phyloP scores from a whole-genome alignment of 2,329 filamentous ascomycete species.

The Tolypocladium amazonense region DNA sequence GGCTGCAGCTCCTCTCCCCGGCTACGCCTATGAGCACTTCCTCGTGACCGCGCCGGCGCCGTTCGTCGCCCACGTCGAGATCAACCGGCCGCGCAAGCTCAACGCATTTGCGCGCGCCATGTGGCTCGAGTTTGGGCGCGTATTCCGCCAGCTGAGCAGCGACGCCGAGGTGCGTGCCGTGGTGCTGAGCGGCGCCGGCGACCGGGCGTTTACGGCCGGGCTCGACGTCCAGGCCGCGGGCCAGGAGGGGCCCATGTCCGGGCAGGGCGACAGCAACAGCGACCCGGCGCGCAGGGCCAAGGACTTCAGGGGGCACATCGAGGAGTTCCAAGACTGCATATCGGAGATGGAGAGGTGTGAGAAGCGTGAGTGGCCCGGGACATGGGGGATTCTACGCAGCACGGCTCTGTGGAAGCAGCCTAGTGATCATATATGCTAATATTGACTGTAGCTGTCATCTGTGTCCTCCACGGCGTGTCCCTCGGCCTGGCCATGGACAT shows the following conservation, averaged over 20 bases:
- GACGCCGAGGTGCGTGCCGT: conserved; percentile 67
- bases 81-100: conserved; percentile 76
- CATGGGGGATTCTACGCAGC: not conserved
- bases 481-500: conserved; percentile 73
- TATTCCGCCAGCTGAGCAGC: conserved; percentile 63
- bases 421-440: not conserved
- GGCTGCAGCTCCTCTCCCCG: conserved; percentile 14
- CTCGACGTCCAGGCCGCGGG: conserved; percentile 69
- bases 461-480: conserved; percentile 66
- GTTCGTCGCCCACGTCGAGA: conserved; percentile 82
- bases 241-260: conserved; percentile 33
- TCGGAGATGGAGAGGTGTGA: conserved; percentile 72
- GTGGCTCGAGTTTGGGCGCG: conserved; percentile 68
- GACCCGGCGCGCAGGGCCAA: conserved; percentile 59
- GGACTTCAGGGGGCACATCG: conserved; percentile 54
- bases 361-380: conserved; percentile 53
- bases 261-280: conserved; percentile 10
- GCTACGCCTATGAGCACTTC: conserved; percentile 54
- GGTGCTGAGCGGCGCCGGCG: conserved; percentile 70
- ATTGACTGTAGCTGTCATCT: conserved; percentile 56
- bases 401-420: not conserved
- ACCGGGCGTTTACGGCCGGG: conserved; percentile 75
- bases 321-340: conserved; percentile 73
- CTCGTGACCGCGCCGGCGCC: conserved; percentile 59
- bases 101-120: conserved; percentile 80